A percentile compares a stretch with the other conserved stretches of the same genome.
phyloP scores from a whole-genome alignment of 441 rosid species.

The Caryocar brasiliense region DNA sequence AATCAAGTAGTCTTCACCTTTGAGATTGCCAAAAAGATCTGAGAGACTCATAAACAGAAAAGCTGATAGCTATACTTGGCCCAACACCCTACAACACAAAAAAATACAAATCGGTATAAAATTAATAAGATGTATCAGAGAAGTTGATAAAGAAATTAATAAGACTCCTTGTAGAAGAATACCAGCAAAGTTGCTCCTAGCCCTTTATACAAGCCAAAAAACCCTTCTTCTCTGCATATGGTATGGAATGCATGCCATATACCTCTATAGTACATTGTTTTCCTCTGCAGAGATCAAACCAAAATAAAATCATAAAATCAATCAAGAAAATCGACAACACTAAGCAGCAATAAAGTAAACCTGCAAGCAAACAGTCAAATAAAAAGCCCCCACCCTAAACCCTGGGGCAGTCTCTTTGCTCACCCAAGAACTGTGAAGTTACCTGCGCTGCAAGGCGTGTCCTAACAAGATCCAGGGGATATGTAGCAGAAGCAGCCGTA shows the following conservation, averaged over 20 bases:
- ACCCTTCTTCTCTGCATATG: constrained; percentile 77
- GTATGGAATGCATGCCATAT: constrained; percentile 66
- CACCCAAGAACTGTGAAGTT: constrained; percentile 16
- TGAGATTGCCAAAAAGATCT: constrained; percentile 58
- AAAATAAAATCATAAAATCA: constrained; percentile 5
- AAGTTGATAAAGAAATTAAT: constrained; percentile 4
- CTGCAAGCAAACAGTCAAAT: neutral
- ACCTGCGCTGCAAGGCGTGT: constrained; percentile 97
- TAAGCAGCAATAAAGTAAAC: neutral
- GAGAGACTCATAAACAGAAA: constrained; percentile 64
- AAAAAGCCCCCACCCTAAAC: no score
- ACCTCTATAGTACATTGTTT: constrained; percentile 64
- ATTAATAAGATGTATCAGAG: neutral
- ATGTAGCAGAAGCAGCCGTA: constrained; percentile 83
- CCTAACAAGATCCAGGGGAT: constrained; percentile 95
- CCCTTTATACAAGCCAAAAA: constrained; percentile 78
- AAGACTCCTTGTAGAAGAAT: constrained; percentile 2
- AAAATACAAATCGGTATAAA: constrained; percentile 8
- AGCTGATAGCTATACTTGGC: constrained; percentile 83
- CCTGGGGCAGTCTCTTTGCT: no score
- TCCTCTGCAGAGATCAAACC: constrained; percentile 46
- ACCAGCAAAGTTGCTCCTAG: constrained; percentile 95
- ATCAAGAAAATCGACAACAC: neutral
- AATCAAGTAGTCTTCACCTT: constrained; percentile 35
- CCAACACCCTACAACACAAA: constrained; percentile 67